Percentiles rank a stretch among this genome's conserved stretches.
Evolutionary conservation across 2,329 filamentous ascomycete species (phyloP).

Genomic region (Talaromyces piceae): DNA sequence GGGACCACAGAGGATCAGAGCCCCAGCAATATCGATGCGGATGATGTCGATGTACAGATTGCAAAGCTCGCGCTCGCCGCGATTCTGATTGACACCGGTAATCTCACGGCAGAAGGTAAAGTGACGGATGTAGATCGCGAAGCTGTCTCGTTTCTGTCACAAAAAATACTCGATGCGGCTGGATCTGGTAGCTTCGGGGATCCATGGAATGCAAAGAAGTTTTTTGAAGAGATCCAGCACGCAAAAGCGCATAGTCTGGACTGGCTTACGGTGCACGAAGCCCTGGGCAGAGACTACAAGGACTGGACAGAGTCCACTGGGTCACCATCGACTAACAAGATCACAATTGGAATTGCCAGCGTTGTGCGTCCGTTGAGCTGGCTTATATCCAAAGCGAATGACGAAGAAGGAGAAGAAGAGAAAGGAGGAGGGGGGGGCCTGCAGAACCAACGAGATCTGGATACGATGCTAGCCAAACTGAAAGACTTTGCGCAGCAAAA

Average conservation of each 20-base stretch:
- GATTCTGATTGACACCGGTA: constrained; percentile 39
- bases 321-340: not conserved
- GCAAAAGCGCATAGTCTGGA: constrained; percentile 51
- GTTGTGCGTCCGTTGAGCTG: constrained; percentile 51
- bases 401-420: not conserved
- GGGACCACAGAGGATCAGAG: not conserved
- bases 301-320: constrained; percentile 47
- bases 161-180: constrained; percentile 35
- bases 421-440: no score
- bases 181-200: constrained; percentile 13
- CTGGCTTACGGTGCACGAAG: constrained; percentile 46
- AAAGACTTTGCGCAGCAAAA: constrained; percentile 40
- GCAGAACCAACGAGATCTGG: no score
- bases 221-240: constrained; percentile 45
- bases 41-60: constrained; percentile 20
- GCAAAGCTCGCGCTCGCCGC: constrained; percentile 35
- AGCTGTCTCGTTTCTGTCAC: constrained; percentile 45
- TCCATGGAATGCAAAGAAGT: constrained; percentile 40
- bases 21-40: constrained; percentile 32
- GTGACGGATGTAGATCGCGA: constrained; percentile 43
- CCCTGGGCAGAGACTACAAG: constrained; percentile 58
- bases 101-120: constrained; percentile 38
- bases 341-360: constrained; percentile 51
- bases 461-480: constrained; percentile 35
- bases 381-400: constrained; percentile 43